Evolutionary conservation across 306 rosid genomes (phyloP), one percentile per base, ranked within the genome.

Genomic region (Lupinus albus): DNA sequence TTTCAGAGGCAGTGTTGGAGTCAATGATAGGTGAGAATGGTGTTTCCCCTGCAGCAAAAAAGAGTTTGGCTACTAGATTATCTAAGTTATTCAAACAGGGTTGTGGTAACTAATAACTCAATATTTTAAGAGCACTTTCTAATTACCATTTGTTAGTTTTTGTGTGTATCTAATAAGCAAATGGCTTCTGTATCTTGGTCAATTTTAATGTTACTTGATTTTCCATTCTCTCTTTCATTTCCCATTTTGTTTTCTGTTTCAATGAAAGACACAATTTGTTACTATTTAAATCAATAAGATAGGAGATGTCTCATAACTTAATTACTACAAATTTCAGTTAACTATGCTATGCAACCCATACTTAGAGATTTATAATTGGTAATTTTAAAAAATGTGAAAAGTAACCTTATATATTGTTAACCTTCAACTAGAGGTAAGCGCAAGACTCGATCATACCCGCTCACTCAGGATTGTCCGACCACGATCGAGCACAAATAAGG

Each of bases 41-140:
- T 0, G 97, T 93, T 17, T 93, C 99, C 52, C 97, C 99, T 11
- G 88, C 1, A 9, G 83, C 96, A 9, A 93, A 74, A 77, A 63
- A 72, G 50, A 82, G 80, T 68, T 64, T 93, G 63, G 96, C 99
- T 0, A 1, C 70, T n/a, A 82, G 87, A 71, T 71, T 88, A 5
- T 73, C 84, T 0, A 74, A 80, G 11, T 33, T 86, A 25, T 67
- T 89, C 30, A 76, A 72, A 46, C 61, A 67, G 44, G 46, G 4
- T 20, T 48, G 11, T 35, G 47, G 38, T 11, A 4, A 6, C 41
- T 16, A 6, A 38, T 2, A 14, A 67, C 12, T 53, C 57, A 2
- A 64, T 64, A 60, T 0, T 16, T 55, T 55, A 28, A 16, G 41
- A 56, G 42, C 39, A 33, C 64, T 33, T 58, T 58, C 25, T 14